Percentiles rank a stretch among this genome's conserved stretches.
These are phyloP conservation scores for Candida krabiensis DNA, from an alignment of 805 yeast species.

Conservation along the genomic window DNA sequence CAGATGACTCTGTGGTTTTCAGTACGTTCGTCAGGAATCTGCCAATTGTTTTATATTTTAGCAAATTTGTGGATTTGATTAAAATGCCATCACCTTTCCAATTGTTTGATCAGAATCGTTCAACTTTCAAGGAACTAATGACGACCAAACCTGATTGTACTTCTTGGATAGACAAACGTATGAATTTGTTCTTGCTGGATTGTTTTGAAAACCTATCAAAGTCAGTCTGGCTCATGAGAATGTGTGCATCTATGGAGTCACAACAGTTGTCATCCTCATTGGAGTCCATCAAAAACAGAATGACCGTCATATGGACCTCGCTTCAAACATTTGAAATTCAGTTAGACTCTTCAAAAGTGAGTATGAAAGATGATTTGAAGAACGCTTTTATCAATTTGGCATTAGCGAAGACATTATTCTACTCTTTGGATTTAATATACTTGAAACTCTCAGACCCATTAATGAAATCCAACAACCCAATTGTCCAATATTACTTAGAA, in stretches of 20 bases:
- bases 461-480: conserved; percentile 20
- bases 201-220: conserved; percentile 40
- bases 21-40: conserved; percentile 40
- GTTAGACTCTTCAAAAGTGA: conserved; percentile 10
- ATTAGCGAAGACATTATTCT: conserved; percentile 26
- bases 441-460: conserved; percentile 23
- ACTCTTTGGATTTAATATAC: conserved; percentile 27
- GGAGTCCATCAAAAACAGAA: conserved; percentile 21
- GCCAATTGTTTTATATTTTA: conserved; percentile 37
- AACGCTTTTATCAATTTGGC: conserved; percentile 8
- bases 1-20: conserved; percentile 9
- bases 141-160: conserved; percentile 1
- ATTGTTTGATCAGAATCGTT: conserved; percentile 33
- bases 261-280: conserved; percentile 8
- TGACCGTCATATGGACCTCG: conserved; percentile 31
- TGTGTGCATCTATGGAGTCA: conserved; percentile 7
- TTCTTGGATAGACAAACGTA: conserved; percentile 10
- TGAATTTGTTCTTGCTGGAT: conserved; percentile 9
- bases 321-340: conserved; percentile 33
- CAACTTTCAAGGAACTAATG: conserved; percentile 10
- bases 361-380: not conserved
- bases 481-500: conserved; percentile 28
- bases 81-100: conserved; percentile 43
- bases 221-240: conserved; percentile 36
- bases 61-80: conserved; percentile 30